Percentiles rank a stretch among this genome's conserved stretches.
Conservation (phyloP, 2,329 filamentous ascomycete genomes). For the Botrytis pseudocinerea region DNA sequence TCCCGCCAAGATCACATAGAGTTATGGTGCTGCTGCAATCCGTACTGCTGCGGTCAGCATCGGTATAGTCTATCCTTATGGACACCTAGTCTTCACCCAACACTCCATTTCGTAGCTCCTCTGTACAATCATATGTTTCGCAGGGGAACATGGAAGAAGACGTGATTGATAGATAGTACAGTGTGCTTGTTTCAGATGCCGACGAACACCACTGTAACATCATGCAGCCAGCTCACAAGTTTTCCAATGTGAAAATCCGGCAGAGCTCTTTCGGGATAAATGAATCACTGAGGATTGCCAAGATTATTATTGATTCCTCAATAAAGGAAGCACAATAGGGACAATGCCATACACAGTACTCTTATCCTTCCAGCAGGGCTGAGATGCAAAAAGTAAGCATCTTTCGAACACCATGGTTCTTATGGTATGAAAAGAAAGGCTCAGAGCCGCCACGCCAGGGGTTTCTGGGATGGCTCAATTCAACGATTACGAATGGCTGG, state of each 20-base stretch:
- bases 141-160: conserved; percentile 7
- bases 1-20: conserved; percentile 4
- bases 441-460: background rate
- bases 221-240: conserved; percentile 5
- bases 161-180: conserved; percentile 12
- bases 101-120: background rate
- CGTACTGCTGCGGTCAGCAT: background rate
- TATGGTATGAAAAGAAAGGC: background rate
- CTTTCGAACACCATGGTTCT: background rate
- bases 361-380: background rate
- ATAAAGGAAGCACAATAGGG: background rate
- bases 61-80: background rate
- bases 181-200: conserved; percentile 20
- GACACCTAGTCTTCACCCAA: background rate
- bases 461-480: background rate
- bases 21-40: background rate
- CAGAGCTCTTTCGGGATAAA: background rate
- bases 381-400: background rate
- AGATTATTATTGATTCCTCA: background rate
- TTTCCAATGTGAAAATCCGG: background rate
- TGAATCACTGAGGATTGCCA: background rate
- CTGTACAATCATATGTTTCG: conserved; percentile 5
- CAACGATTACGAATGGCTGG: background rate
- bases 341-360: background rate
- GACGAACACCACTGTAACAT: conserved; percentile 3